Evolutionary conservation across 2,329 filamentous ascomycete species (phyloP).

Genomic region (Beauveria medogensis): DNA sequence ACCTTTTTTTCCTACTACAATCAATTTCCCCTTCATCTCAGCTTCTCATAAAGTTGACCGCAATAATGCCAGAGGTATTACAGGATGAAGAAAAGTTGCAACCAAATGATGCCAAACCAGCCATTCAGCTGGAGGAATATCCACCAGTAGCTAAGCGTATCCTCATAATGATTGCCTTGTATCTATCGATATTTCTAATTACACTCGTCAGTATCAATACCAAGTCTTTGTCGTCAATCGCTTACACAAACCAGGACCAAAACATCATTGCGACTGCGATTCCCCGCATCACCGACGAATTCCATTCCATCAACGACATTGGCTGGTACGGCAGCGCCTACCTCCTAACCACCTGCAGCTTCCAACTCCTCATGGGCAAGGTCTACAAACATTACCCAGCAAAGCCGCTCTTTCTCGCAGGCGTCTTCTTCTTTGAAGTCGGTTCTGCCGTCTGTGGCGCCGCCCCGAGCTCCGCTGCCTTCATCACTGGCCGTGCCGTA

Average conservation of each 20-base stretch:
- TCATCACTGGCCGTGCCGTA: constrained; percentile 15
- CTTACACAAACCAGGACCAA: constrained; percentile 19
- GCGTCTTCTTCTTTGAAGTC: constrained; percentile 28
- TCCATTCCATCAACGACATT: constrained; percentile 32
- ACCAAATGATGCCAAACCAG: background rate
- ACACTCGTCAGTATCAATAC: constrained; percentile 23
- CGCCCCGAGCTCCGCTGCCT: constrained; percentile 11
- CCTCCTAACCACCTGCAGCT: constrained; percentile 40
- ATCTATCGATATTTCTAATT: constrained; percentile 35
- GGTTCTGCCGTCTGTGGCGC: constrained; percentile 26
- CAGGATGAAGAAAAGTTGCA: background rate
- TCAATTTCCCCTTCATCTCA: too few species aligned
- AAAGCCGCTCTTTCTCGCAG: constrained; percentile 26
- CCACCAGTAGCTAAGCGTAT: background rate
- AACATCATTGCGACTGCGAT: constrained; percentile 32
- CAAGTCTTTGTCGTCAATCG: background rate
- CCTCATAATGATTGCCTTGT: background rate
- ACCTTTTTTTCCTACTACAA: too few species aligned
- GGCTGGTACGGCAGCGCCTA: constrained; percentile 38
- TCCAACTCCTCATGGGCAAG: constrained; percentile 40
- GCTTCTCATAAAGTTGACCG: too few species aligned
- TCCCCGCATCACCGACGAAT: constrained; percentile 26
- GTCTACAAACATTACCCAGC: constrained; percentile 43
- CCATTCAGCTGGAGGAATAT: background rate
- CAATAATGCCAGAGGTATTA: background rate